Evolutionary conservation across 2,329 filamentous ascomycete genomes (phyloP), one percentile per base, ranked within the genome.

Genomic region (Alternaria sp.): DNA sequence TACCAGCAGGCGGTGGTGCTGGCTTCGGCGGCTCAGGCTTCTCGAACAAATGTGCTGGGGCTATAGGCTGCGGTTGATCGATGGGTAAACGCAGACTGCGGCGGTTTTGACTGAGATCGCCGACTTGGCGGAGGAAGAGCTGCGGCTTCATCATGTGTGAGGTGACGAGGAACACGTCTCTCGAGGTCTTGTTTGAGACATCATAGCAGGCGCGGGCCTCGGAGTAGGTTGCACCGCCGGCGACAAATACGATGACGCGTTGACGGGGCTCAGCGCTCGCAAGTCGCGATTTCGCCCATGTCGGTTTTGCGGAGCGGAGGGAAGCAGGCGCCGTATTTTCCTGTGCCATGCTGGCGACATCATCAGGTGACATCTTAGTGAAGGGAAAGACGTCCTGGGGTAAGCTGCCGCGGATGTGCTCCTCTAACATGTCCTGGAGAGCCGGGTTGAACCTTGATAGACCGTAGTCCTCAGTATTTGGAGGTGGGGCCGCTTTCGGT

Each of bases 141-240:
- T 88, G 84, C 0, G 96, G 95, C 0, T 90, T 96, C 50, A 97
- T 84, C 94, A 99, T 97, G 77, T 99, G 96, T 23, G 91, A 94
- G 0, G 93, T 96, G 17, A 91, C 88, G 6, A 99, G 87, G 77
- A 96, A 92, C n/a, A 98, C 84, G 71, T 99, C 96, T 68, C 91
- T 89, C 56, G 88, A 89, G 50, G 89, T 89, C 54, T 89, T 83
- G 56, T 89, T 86, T 3, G 92, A 91, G 25, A 95, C 83, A 73
- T 97, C 93, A 77, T 98, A 98, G 81, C 96, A 99, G 12, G 90
- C 87, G 26, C 96, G 89, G 30, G 92, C 87, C 81, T 99, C 96
- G 6, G 93, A 93, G 78, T 95, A 97, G 0, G 96, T 98, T 19
- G 96, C 96, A 47, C 96, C 96, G 51, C 96, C 96, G 1, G 95